phyloP scores from a whole-genome alignment of 495 filamentous ascomycete genomes.

The Hypoxylon lienhwacheense region DNA sequence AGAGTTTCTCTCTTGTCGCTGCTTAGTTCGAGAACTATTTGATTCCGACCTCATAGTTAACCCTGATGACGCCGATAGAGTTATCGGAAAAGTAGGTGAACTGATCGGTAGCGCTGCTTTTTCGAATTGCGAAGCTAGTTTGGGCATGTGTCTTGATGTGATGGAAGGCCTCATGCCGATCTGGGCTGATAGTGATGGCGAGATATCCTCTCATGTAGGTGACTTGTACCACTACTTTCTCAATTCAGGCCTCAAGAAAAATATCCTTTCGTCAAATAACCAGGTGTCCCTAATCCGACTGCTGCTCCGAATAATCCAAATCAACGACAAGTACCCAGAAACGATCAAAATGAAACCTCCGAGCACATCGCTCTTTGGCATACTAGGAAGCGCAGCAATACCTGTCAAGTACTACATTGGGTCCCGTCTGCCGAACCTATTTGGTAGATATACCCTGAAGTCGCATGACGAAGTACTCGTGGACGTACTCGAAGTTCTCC shows the following conservation, averaged over 20 bases:
- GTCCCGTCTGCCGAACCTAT: conserved; percentile 68
- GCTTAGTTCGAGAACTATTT: conserved; percentile 55
- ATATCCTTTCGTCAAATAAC: conserved; percentile 66
- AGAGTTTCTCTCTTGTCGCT: conserved; percentile 61
- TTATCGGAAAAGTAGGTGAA: conserved; percentile 54
- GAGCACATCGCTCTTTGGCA: conserved; percentile 70
- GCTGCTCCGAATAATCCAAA: conserved; percentile 66
- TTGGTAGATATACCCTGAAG: conserved; percentile 74
- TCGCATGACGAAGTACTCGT: conserved; percentile 80
- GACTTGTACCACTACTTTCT: conserved; percentile 84
- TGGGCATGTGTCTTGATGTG: conserved; percentile 68
- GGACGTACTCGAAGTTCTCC: conserved; percentile 73
- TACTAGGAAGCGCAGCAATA: conserved; percentile 67
- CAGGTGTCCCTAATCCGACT: conserved; percentile 67
- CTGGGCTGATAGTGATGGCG: conserved; percentile 60
- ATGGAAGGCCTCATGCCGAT: conserved; percentile 64
- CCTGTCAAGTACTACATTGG: conserved; percentile 76
- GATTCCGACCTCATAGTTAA: conserved; percentile 47
- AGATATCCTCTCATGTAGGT: conserved; percentile 63
- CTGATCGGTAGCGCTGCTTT: conserved; percentile 66
- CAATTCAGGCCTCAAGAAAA: conserved; percentile 61
- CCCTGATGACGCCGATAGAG: conserved; percentile 42
- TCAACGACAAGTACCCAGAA: conserved; percentile 63
- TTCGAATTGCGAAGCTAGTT: conserved; percentile 75
- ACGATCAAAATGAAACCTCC: conserved; percentile 62